These are phyloP conservation scores for Mentha longifolia DNA, from an alignment of 257 asterid genomes.

Conservation along the genomic window DNA sequence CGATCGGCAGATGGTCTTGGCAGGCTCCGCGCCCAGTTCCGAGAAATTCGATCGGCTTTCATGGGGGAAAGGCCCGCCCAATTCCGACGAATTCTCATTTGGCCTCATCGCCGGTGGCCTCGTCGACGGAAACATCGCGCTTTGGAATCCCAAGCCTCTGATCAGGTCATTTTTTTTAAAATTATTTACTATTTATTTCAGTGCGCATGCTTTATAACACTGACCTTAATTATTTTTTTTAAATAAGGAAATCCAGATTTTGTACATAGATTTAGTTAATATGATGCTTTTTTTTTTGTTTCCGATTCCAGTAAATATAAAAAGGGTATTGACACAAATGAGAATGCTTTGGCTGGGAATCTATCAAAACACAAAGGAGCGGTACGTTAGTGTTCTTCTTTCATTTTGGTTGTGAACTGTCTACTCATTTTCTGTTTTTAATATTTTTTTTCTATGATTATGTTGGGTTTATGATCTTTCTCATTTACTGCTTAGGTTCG, in stretches of 20 bases:
- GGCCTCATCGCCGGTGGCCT: constrained; percentile 98
- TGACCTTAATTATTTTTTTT: no score
- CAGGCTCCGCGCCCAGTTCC: constrained; percentile 73
- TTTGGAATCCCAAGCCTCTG: constrained; percentile 89
- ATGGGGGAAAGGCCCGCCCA: constrained; percentile 68
- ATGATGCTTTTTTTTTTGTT: constrained; percentile 15
- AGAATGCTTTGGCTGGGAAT: constrained; percentile 62
- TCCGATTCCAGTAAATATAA: constrained; percentile 43
- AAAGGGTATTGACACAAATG: constrained; percentile 57
- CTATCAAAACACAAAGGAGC: constrained; percentile 91
- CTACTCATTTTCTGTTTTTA: constrained; percentile 20
- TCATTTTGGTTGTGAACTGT: constrained; percentile 14
- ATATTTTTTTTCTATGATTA: constrained; percentile 20
- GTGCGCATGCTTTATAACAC: no score
- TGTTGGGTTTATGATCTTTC: constrained; percentile 13
- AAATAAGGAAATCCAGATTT: no score
- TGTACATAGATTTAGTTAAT: no score
- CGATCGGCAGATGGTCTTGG: constrained; percentile 64
- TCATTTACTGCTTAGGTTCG: constrained; percentile 61
- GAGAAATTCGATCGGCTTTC: constrained; percentile 87
- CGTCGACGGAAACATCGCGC: constrained; percentile 88
- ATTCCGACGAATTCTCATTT: constrained; percentile 74
- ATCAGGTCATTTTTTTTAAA: constrained; percentile 57
- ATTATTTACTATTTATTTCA: background rate
- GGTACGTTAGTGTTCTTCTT: constrained; percentile 53